Percentiles rank a stretch among this genome's conserved stretches.
phyloP scores from a whole-genome alignment of 2,329 filamentous ascomycete species.

The Ascochyta koolunga region DNA sequence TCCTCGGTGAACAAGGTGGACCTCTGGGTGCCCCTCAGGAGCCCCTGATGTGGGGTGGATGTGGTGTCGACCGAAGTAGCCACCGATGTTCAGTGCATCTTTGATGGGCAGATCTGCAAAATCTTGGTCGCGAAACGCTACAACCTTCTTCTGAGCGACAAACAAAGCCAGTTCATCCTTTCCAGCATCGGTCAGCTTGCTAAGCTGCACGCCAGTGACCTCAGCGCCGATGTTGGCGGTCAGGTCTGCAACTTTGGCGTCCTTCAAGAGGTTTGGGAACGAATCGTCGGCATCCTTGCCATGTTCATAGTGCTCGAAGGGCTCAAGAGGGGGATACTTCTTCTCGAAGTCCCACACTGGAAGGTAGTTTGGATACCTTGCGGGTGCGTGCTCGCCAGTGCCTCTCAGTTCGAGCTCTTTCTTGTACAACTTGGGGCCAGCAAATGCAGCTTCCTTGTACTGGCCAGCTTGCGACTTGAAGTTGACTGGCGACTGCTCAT shows the following conservation, averaged over 20 bases:
- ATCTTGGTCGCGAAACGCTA: constrained; percentile 76
- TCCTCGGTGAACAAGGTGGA: constrained; percentile 79
- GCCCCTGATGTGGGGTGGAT: constrained; percentile 81
- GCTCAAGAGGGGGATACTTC: constrained; percentile 67
- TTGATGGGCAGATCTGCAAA: constrained; percentile 68
- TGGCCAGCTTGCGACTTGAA: constrained; percentile 45
- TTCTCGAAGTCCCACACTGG: constrained; percentile 71
- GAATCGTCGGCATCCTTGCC: constrained; percentile 74
- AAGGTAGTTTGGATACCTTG: constrained; percentile 74
- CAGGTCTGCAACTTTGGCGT: constrained; percentile 63
- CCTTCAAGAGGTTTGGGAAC: constrained; percentile 70
- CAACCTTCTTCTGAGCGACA: constrained; percentile 78
- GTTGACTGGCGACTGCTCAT: constrained; percentile 25
- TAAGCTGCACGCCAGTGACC: constrained; percentile 73
- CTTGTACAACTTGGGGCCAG: constrained; percentile 51
- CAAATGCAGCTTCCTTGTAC: constrained; percentile 52
- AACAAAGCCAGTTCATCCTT: constrained; percentile 79
- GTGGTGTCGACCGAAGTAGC: constrained; percentile 81
- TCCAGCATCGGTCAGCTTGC: constrained; percentile 68
- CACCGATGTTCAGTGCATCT: constrained; percentile 71
- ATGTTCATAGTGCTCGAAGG: constrained; percentile 76
- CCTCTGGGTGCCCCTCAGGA: constrained; percentile 73
- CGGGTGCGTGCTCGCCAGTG: constrained; percentile 59
- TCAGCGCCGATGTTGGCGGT: constrained; percentile 78
- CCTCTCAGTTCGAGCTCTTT: constrained; percentile 62